Evolutionary conservation across 176 grass and related monocot species (phyloP).

Genomic region (Rhipidocladum racemiflorum): DNA sequence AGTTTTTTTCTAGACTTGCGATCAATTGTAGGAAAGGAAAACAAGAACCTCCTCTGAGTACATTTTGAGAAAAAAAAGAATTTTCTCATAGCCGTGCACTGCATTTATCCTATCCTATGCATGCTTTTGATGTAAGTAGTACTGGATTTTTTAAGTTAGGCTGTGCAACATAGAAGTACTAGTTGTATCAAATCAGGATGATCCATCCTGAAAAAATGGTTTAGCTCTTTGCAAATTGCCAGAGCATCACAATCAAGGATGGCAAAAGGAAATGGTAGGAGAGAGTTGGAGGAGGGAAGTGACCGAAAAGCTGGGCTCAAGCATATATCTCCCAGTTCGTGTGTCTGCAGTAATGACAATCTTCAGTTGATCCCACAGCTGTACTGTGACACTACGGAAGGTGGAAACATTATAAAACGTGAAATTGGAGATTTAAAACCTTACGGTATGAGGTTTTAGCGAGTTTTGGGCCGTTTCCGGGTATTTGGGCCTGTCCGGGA

Average conservation of each 20-base stretch:
- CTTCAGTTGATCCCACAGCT: background rate
- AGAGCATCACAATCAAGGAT: background rate
- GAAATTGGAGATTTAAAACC: no score
- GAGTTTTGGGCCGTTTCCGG: no score
- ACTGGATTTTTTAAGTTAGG: background rate
- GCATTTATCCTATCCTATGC: background rate
- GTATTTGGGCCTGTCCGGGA: no score
- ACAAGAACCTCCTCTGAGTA: constrained; percentile 20
- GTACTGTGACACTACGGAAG: no score
- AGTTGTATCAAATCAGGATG: background rate
- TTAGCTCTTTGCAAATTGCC: background rate
- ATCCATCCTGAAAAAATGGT: background rate
- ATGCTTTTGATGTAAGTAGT: background rate
- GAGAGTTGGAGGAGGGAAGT: background rate
- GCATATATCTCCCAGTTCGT: background rate
- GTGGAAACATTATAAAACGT: no score
- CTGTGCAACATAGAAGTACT: background rate
- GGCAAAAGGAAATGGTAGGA: constrained; percentile 13
- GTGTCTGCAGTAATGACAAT: background rate
- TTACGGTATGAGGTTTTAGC: no score
- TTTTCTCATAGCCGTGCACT: background rate
- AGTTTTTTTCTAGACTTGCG: background rate
- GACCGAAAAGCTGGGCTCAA: background rate
- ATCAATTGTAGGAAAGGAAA: background rate
- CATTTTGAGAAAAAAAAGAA: constrained; percentile 28